These are phyloP conservation scores for Cinnamomum chago DNA, from an alignment of 164 flowering plant genomes.

Conservation along the genomic window DNA sequence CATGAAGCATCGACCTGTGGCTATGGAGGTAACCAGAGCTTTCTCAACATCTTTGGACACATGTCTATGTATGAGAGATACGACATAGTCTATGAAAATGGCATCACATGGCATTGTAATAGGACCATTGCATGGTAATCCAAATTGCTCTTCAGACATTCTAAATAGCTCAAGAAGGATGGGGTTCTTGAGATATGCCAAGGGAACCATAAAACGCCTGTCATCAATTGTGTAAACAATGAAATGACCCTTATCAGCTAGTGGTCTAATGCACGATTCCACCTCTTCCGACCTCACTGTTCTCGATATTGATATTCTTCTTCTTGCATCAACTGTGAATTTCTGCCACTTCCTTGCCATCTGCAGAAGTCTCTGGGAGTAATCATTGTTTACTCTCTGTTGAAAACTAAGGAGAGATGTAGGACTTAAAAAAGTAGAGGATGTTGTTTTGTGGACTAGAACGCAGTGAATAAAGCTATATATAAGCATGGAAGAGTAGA, in stretches of 20 bases:
- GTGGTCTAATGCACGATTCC: background rate
- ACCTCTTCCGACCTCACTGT: background rate
- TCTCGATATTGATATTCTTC: conserved; percentile 17
- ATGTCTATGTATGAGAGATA: conserved; percentile 10
- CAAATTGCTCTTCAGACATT: conserved; percentile 30
- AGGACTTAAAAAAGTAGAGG: background rate
- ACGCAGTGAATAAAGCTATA: background rate
- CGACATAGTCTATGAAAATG: conserved; percentile 15
- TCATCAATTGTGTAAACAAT: conserved; percentile 17
- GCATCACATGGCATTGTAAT: conserved; percentile 21
- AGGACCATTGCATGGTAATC: conserved; percentile 18
- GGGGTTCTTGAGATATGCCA: conserved; percentile 11
- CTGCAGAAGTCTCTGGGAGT: conserved; percentile 14
- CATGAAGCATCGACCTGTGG: conserved; percentile 6
- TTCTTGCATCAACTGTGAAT: conserved; percentile 12
- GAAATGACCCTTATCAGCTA: conserved; percentile 26
- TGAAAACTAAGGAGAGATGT: background rate
- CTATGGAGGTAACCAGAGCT: conserved; percentile 12
- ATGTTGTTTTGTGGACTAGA: background rate
- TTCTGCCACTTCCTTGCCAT: conserved; percentile 19
- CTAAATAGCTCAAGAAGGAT: conserved; percentile 18
- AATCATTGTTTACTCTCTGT: conserved; percentile 8
- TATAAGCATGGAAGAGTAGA: background rate
- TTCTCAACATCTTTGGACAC: conserved; percentile 14
- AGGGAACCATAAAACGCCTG: conserved; percentile 16